These are phyloP conservation scores for Sphagnurus paluster DNA, from an alignment of 1,284 basidiomycete genomes.

Conservation along the genomic window DNA sequence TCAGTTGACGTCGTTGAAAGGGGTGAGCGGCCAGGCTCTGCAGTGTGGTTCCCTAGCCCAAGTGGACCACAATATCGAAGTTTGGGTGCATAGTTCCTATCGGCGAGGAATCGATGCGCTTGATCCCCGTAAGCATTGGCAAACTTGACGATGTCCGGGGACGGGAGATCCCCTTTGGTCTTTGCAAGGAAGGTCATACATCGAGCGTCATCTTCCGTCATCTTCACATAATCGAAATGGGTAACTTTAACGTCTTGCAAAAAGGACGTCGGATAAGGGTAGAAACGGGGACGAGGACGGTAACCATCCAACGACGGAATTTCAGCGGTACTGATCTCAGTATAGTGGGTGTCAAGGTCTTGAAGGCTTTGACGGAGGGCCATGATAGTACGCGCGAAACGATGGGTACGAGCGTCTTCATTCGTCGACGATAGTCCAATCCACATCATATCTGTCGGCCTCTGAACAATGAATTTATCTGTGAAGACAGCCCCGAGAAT, in stretches of 20 bases:
- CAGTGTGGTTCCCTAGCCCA: no score
- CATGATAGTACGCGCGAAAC: conserved; percentile 15
- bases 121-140: conserved; percentile 20
- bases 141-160: conserved; percentile 26
- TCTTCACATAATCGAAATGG: conserved; percentile 16
- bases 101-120: conserved; percentile 20
- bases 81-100: conserved; percentile 17
- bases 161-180: conserved; percentile 3
- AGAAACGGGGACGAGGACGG: conserved; percentile 17
- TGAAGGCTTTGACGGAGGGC: conserved; percentile 8
- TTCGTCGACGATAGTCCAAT: conserved; percentile 13
- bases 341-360: conserved; percentile 13
- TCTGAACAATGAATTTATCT: conserved; percentile 26
- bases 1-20: no score
- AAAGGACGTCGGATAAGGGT: conserved; percentile 18
- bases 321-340: neutral
- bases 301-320: neutral
- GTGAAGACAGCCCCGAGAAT: conserved; percentile 28
- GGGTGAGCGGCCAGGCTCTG: no score
- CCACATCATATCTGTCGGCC: conserved; percentile 27
- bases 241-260: conserved; percentile 1
- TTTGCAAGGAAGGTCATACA: conserved; percentile 19
- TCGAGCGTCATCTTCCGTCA: conserved; percentile 10
- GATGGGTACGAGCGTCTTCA: conserved; percentile 11
- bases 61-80: conserved; percentile 18